Percentiles rank a stretch among this genome's conserved stretches.
Evolutionary conservation across 2,329 filamentous ascomycete genomes (phyloP).

Genomic region (Fusarium acutatum): DNA sequence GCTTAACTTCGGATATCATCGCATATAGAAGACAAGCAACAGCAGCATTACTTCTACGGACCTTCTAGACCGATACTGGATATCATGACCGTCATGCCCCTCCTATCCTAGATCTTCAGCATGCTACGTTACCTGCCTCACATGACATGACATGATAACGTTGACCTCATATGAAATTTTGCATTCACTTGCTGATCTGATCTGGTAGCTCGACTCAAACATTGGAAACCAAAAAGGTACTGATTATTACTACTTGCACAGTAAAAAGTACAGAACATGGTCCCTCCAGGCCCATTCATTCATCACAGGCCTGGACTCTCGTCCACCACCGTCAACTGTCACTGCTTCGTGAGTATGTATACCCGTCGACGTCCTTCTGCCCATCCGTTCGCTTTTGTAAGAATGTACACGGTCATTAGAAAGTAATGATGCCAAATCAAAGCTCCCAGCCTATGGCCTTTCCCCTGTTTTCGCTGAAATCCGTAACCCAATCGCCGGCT

Average conservation of each 20-base stretch:
- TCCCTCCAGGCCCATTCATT: constrained; percentile 25
- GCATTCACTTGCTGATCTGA: constrained; percentile 17
- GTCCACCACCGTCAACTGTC: constrained; percentile 21
- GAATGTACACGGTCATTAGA: constrained; percentile 45
- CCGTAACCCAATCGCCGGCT: constrained; percentile 39
- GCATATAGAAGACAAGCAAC: background rate
- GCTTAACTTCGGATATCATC: constrained; percentile 16
- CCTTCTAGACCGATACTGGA: background rate
- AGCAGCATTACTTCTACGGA: background rate
- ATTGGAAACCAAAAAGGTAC: constrained; percentile 32
- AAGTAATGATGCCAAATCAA: constrained; percentile 44
- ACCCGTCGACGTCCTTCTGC: constrained; percentile 23
- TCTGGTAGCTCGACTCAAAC: background rate
- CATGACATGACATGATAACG: background rate
- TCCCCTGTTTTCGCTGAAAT: constrained; percentile 40
- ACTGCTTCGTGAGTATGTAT: constrained; percentile 23
- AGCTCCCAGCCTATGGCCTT: constrained; percentile 41
- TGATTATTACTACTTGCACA: constrained; percentile 38
- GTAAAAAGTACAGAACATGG: constrained; percentile 41
- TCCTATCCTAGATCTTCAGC: background rate
- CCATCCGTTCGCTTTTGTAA: constrained; percentile 39
- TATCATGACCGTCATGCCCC: background rate
- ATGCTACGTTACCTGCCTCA: constrained; percentile 24
- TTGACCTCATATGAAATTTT: background rate
- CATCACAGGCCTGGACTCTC: constrained; percentile 18